phyloP scores from a whole-genome alignment of 225 moss, liverwort and hornwort genomes.

The Physcomitrellopsis africana region DNA sequence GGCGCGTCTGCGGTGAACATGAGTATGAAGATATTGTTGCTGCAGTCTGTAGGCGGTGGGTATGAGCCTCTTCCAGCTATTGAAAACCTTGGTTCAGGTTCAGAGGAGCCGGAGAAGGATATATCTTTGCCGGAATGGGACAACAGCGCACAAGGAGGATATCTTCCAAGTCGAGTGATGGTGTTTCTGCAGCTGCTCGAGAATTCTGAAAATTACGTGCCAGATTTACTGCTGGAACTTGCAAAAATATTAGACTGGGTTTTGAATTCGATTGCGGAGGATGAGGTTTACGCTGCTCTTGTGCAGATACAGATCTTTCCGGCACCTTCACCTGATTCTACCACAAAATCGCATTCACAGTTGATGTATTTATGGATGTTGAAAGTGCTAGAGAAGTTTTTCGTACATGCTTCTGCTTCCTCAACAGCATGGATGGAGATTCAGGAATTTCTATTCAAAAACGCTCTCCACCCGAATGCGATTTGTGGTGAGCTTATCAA shows the following conservation, averaged over 20 bases:
- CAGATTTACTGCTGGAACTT: conserved; percentile 53
- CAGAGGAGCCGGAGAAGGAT: conserved; percentile 51
- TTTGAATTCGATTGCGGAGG: conserved; percentile 63
- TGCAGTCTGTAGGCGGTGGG: conserved; percentile 52
- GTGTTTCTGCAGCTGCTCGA: conserved; percentile 72
- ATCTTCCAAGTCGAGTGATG: conserved; percentile 60
- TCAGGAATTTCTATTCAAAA: conserved; percentile 67
- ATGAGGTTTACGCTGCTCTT: conserved; percentile 63
- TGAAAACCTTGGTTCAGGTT: conserved; percentile 46
- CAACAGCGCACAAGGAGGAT: conserved; percentile 51
- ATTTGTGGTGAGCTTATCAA: conserved; percentile 72
- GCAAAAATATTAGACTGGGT: conserved; percentile 69
- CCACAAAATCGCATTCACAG: conserved; percentile 50
- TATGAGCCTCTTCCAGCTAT: conserved; percentile 51
- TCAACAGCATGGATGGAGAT: conserved; percentile 61
- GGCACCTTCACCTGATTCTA: conserved; percentile 28
- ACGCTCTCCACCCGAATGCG: conserved; percentile 73
- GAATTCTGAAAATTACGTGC: conserved; percentile 48
- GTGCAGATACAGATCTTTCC: conserved; percentile 61
- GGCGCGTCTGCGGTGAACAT: conserved; percentile 39
- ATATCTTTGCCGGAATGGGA: conserved; percentile 58
- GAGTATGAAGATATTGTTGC: conserved; percentile 55
- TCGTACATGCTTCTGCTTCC: conserved; percentile 46
- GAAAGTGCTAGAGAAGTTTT: conserved; percentile 60
- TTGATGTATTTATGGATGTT: conserved; percentile 78